Percentiles rank a stretch among this genome's conserved stretches.
Evolutionary conservation across 1,284 basidiomycete species (phyloP).

Genomic region (Boletus smithii): DNA sequence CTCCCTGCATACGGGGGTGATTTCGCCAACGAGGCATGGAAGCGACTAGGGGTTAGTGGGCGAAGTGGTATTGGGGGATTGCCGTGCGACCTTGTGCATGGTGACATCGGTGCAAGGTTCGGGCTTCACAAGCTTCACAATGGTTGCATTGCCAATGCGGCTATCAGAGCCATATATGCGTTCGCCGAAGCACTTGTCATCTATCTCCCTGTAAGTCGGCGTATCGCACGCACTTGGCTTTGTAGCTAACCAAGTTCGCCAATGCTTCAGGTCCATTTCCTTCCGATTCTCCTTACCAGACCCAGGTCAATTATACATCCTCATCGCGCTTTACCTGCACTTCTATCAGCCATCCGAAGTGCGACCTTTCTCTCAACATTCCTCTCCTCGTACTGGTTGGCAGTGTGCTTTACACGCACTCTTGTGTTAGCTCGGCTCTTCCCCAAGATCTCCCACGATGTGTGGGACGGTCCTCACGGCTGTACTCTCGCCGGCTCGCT

Average conservation of each 20-base stretch:
- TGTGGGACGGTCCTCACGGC: conserved; percentile 73
- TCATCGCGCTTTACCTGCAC: conserved; percentile 38
- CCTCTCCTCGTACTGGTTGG: conserved; percentile 63
- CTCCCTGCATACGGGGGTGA: conserved; percentile 61
- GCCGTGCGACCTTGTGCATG: conserved; percentile 72
- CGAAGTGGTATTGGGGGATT: conserved; percentile 59
- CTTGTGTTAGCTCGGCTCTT: conserved; percentile 58
- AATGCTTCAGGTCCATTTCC: conserved; percentile 56
- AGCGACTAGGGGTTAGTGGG: conserved; percentile 47
- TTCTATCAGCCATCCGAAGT: conserved; percentile 56
- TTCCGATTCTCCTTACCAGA: conserved; percentile 59
- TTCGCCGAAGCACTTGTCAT: conserved; percentile 61
- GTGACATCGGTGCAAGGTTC: conserved; percentile 43
- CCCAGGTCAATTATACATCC: conserved; percentile 51
- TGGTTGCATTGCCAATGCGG: conserved; percentile 59
- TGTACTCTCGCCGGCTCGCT: conserved; percentile 64
- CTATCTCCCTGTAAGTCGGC: conserved; percentile 60
- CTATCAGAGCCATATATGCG: conserved; percentile 49
- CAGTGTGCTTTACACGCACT: conserved; percentile 66
- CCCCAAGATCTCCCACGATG: conserved; percentile 65
- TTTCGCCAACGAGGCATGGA: conserved; percentile 51
- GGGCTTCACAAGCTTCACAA: conserved; percentile 46
- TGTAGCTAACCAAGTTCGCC: conserved; percentile 1
- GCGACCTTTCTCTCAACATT: conserved; percentile 71
- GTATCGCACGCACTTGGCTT: neutral